These are phyloP conservation scores for Esteya vermicola DNA, from an alignment of 2,329 filamentous ascomycete species.

Conservation along the genomic window DNA sequence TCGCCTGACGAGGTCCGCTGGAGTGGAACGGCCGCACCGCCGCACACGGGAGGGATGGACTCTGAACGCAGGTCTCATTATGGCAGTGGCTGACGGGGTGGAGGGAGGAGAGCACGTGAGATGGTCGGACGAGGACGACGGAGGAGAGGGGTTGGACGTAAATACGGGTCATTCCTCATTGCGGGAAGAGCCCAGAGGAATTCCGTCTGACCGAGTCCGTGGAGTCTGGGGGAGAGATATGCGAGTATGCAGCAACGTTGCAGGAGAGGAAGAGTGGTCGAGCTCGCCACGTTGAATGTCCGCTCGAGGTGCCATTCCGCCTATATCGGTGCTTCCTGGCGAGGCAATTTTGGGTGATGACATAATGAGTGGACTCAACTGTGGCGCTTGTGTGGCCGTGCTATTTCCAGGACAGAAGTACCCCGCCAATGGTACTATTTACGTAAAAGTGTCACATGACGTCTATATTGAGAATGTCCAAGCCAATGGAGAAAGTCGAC, in stretches of 20 bases:
- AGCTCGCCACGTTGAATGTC: background rate
- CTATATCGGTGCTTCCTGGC: background rate
- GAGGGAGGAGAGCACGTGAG: conserved; percentile 4
- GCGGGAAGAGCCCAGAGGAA: conserved; percentile 5
- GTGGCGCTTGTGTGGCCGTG: background rate
- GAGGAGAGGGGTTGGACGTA: conserved; percentile 15
- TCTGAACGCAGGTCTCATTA: background rate
- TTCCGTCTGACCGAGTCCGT: too few species aligned
- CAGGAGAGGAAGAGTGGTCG: background rate
- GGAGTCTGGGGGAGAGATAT: too few species aligned
- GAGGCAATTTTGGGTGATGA: background rate
- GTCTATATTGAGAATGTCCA: too few species aligned
- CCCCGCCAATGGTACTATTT: too few species aligned
- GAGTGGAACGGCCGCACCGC: conserved; percentile 14
- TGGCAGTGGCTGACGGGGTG: background rate
- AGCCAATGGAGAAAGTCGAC: too few species aligned
- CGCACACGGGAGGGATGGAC: background rate
- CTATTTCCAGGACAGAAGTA: too few species aligned
- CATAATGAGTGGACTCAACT: conserved; percentile 1
- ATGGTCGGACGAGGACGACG: conserved; percentile 10
- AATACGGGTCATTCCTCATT: conserved; percentile 51
- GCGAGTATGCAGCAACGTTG: too few species aligned
- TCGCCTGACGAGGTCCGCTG: conserved; percentile 13
- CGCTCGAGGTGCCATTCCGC: background rate
- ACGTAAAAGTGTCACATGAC: too few species aligned